These are phyloP conservation scores for Tephrocybe sp. DNA, from an alignment of 768 basidiomycete species.

Conservation along the genomic window DNA sequence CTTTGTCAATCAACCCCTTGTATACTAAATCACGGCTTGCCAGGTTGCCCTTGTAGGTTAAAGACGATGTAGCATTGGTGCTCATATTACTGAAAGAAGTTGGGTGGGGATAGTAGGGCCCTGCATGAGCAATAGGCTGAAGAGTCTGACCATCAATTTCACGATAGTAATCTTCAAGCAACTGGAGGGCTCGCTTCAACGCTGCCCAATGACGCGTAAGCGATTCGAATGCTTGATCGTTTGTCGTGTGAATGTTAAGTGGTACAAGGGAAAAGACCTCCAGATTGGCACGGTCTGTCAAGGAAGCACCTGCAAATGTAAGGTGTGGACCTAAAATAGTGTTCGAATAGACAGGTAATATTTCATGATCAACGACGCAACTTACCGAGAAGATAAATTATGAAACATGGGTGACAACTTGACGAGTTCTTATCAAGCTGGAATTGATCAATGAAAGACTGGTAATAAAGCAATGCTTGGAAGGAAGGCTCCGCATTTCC, in stretches of 20 bases:
- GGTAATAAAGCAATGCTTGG: constrained; percentile 17
- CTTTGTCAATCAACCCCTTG: too few species aligned
- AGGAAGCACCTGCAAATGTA: constrained; percentile 13
- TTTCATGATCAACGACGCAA: not conserved
- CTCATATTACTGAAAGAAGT: too few species aligned
- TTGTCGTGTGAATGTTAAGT: constrained; percentile 1
- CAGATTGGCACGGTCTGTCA: constrained; percentile 10
- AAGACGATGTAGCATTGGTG: too few species aligned
- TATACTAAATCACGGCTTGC: too few species aligned
- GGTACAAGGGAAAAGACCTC: constrained; percentile 13
- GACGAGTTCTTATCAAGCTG: not conserved
- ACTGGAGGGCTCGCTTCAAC: not conserved
- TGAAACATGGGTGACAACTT: constrained; percentile 16
- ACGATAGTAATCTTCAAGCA: too few species aligned
- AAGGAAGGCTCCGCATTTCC: constrained; percentile 17
- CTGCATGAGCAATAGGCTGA: too few species aligned
- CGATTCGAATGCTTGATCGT: not conserved
- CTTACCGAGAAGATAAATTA: constrained; percentile 12
- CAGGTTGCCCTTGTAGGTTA: too few species aligned
- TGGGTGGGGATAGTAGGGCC: too few species aligned
- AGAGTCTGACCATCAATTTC: too few species aligned
- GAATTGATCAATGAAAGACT: constrained; percentile 7
- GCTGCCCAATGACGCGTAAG: constrained; percentile 9
- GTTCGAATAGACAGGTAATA: not conserved
- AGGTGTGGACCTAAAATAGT: constrained; percentile 15